Conservation (phyloP, 805 yeast species). For the Starmerella lactis-condensi region DNA sequence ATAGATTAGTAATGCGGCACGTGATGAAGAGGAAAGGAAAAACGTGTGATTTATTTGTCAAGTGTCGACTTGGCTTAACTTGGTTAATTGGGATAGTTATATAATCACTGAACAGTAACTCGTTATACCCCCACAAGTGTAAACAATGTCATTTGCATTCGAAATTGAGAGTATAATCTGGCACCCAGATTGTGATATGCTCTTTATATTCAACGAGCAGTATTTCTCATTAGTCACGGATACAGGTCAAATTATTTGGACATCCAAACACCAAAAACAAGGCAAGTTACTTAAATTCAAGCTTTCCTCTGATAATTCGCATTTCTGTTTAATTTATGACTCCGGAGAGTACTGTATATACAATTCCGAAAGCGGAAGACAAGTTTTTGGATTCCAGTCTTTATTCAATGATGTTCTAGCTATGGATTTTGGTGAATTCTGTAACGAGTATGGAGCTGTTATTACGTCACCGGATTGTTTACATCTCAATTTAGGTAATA, state of each 20-base stretch:
- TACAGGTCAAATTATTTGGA: conserved; percentile 18
- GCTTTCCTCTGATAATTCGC: conserved; percentile 27
- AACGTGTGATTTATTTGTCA: background rate
- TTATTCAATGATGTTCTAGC: background rate
- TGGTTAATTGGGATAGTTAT: background rate
- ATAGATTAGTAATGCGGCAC: background rate
- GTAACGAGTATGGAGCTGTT: background rate
- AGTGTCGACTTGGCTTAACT: background rate
- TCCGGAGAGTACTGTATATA: conserved; percentile 30
- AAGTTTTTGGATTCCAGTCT: conserved; percentile 8
- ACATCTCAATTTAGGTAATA: conserved; percentile 1
- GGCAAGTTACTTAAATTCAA: conserved; percentile 5
- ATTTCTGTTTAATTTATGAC: conserved; percentile 30
- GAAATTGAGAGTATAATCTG: conserved; percentile 6
- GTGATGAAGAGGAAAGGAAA: background rate
- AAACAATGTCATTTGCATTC: background rate
- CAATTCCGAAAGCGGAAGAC: conserved; percentile 31
- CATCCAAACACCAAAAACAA: conserved; percentile 7
- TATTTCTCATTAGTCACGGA: conserved; percentile 11
- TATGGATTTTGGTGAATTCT: background rate
- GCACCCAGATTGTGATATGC: conserved; percentile 9
- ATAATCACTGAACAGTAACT: background rate
- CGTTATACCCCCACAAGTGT: background rate
- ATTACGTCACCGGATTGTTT: background rate
- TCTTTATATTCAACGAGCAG: conserved; percentile 8